A percentile compares a stretch with the other conserved stretches of the same genome.
Evolutionary conservation across 179 eudicot species (phyloP).

Genomic region (Silene vulgaris): DNA sequence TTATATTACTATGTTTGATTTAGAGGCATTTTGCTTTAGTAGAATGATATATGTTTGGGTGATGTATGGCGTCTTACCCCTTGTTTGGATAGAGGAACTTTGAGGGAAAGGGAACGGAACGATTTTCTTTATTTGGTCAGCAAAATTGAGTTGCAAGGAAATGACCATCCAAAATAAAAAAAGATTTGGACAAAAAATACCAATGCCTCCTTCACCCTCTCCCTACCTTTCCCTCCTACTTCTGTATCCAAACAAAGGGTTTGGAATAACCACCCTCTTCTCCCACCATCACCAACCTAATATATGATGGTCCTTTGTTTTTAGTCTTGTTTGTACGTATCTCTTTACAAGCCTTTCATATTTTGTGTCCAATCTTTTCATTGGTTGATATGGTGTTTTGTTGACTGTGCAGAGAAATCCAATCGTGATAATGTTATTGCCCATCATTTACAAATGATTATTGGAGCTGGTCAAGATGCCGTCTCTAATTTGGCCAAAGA

Average conservation of each 20-base stretch:
- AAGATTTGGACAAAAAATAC: too few relatives aligned
- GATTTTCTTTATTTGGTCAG: too few relatives aligned
- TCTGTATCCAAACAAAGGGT: too few relatives aligned
- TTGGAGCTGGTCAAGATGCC: conserved; percentile 56
- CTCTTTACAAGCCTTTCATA: background rate
- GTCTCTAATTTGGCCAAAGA: conserved; percentile 44
- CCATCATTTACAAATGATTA: conserved; percentile 42
- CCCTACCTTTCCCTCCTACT: too few relatives aligned
- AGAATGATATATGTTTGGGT: background rate
- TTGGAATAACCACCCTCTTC: too few relatives aligned
- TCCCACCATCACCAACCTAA: too few relatives aligned
- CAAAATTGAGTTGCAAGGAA: too few relatives aligned
- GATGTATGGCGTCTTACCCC: background rate
- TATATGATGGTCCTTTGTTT: background rate
- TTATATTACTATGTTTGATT: background rate
- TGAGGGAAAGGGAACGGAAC: background rate
- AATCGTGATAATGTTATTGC: conserved; percentile 34
- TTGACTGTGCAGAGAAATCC: conserved; percentile 51
- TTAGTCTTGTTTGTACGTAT: conserved; percentile 8
- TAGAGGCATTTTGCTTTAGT: background rate
- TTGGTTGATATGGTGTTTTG: conserved; percentile 14
- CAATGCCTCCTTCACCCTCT: too few relatives aligned
- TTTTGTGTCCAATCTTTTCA: background rate
- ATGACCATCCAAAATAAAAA: too few relatives aligned
- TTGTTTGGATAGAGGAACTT: background rate